These are phyloP conservation scores for Isabelozyma pseudorhagii DNA, from an alignment of 805 yeast species.

Conservation along the genomic window DNA sequence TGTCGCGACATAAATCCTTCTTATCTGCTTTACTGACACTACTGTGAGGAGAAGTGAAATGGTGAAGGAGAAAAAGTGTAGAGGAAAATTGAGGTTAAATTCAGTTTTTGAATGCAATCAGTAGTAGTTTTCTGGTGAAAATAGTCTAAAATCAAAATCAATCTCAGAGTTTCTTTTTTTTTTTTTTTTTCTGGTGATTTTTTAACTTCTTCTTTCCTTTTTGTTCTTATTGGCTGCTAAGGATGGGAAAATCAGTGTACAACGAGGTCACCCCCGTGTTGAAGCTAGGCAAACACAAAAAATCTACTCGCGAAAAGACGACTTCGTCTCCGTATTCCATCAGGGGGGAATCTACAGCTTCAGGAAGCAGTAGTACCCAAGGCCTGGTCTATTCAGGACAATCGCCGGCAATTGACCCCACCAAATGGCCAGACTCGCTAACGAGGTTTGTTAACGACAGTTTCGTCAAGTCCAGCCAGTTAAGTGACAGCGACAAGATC, in stretches of 20 bases:
- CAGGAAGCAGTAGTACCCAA: background rate
- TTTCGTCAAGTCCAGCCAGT: slow-evolving; percentile 36
- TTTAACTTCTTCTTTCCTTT: too few species aligned
- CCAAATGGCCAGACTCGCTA: slow-evolving; percentile 53
- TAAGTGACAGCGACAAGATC: slow-evolving; percentile 31
- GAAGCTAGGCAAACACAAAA: slow-evolving; percentile 1
- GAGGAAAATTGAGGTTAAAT: too few species aligned
- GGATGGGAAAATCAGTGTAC: background rate
- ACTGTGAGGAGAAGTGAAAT: too few species aligned
- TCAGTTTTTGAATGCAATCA: too few species aligned
- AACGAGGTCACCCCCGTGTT: background rate
- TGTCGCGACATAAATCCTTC: too few species aligned
- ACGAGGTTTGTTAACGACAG: slow-evolving; percentile 48
- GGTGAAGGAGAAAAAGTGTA: too few species aligned
- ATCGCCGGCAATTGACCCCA: background rate
- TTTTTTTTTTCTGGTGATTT: too few species aligned
- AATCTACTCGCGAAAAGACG: background rate
- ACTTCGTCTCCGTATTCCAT: background rate
- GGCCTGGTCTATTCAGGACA: background rate
- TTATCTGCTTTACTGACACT: too few species aligned
- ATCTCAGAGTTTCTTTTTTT: too few species aligned
- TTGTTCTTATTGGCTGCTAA: too few species aligned
- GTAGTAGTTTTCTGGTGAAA: too few species aligned
- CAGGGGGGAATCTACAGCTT: background rate
- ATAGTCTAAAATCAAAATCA: too few species aligned